phyloP scores from a whole-genome alignment of 164 flowering plant genomes.

The Malania oleifera region DNA sequence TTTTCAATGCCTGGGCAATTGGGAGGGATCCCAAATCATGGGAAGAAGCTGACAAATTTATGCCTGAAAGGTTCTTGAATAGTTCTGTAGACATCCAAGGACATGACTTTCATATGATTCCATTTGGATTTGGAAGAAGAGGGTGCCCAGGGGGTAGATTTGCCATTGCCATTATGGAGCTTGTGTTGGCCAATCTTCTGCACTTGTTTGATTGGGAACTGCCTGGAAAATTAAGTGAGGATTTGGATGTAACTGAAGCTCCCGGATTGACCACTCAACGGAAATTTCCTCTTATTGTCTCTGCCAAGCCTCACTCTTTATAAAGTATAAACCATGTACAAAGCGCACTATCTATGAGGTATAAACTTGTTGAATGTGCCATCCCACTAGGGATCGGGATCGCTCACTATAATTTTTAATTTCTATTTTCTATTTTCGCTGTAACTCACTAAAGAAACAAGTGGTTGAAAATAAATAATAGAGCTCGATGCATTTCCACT shows the following conservation, averaged over 20 bases:
- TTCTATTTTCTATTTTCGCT: too few species aligned
- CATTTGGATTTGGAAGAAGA: constrained; percentile 30
- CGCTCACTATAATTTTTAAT: too few species aligned
- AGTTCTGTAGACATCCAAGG: too few species aligned
- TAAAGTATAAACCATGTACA: too few species aligned
- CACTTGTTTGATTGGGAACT: constrained; percentile 17
- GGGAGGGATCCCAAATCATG: too few species aligned
- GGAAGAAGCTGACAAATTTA: too few species aligned
- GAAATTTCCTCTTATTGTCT: constrained; percentile 12
- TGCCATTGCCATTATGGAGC: constrained; percentile 10
- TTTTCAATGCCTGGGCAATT: too few species aligned
- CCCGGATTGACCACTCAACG: constrained; percentile 21
- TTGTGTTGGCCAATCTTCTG: constrained; percentile 12
- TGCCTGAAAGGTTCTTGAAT: too few species aligned
- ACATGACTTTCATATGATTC: constrained; percentile 30
- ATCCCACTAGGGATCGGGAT: too few species aligned
- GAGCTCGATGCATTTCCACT: too few species aligned
- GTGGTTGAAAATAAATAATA: neutral
- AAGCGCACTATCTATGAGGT: too few species aligned
- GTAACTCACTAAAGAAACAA: neutral
- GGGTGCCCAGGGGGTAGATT: constrained; percentile 22
- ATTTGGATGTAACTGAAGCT: constrained; percentile 18
- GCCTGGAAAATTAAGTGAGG: constrained; percentile 10
- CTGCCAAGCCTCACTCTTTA: constrained; percentile 1
- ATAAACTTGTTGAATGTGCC: too few species aligned